A percentile compares a stretch with the other conserved stretches of the same genome.
Conservation (phyloP, 305 asterid genomes). For the Nicotiana rustica region DNA sequence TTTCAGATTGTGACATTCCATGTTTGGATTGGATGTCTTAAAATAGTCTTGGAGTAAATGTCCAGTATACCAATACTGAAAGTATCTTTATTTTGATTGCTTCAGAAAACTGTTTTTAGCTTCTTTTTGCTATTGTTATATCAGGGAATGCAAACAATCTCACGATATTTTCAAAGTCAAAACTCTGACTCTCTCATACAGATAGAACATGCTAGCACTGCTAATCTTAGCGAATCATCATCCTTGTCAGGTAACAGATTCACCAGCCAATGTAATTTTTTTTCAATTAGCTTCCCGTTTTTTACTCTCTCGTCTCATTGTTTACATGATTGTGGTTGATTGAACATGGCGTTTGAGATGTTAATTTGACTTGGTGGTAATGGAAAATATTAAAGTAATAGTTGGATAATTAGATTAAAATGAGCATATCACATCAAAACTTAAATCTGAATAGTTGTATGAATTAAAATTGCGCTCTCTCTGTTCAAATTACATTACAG, state of each 20-base stretch:
- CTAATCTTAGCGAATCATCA: constrained; percentile 49
- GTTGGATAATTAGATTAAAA: constrained; percentile 31
- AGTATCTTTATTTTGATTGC: constrained; percentile 22
- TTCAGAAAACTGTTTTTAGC: constrained; percentile 18
- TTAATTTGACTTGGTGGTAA: constrained; percentile 9
- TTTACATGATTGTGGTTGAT: background rate
- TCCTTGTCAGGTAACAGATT: constrained; percentile 60
- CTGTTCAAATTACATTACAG: background rate
- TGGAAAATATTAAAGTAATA: constrained; percentile 9
- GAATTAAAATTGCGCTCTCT: constrained; percentile 29
- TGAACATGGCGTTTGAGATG: background rate
- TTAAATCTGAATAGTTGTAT: constrained; percentile 30
- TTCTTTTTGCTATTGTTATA: constrained; percentile 42
- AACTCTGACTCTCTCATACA: constrained; percentile 47
- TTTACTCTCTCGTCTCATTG: constrained; percentile 12
- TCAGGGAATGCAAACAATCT: constrained; percentile 73
- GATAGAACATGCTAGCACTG: constrained; percentile 42
- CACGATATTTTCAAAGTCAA: constrained; percentile 57
- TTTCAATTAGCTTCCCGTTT: background rate
- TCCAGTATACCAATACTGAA: background rate
- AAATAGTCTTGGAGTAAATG: background rate
- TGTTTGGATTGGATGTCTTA: constrained; percentile 8
- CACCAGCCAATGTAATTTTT: background rate
- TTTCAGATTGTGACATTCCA: constrained; percentile 9
- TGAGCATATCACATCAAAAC: background rate